Conservation (phyloP, 2,329 filamentous ascomycete genomes). For the Cercospora sp. region DNA sequence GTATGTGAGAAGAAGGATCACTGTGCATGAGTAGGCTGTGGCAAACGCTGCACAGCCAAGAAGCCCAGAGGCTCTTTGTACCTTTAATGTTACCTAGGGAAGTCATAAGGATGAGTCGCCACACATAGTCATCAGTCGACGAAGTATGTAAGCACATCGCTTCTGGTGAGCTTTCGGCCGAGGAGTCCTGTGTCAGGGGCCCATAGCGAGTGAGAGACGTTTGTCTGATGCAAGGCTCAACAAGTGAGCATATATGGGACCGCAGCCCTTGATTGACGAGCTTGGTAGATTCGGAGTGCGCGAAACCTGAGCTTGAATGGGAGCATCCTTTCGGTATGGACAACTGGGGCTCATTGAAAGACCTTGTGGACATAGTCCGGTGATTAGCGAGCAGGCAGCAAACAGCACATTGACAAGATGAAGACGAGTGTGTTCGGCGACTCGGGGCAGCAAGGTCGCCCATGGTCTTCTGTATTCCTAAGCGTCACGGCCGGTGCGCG, state of each 20-base stretch:
- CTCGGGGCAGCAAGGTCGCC: background rate
- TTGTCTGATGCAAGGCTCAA: background rate
- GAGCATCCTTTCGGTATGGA: background rate
- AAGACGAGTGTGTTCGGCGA: background rate
- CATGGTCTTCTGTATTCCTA: background rate
- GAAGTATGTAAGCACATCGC: background rate
- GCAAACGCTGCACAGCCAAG: conserved; percentile 2
- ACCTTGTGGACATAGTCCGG: background rate
- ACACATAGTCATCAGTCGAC: background rate
- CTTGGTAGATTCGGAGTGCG: background rate
- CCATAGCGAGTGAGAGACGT: background rate
- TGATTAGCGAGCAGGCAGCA: background rate
- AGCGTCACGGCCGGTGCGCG: background rate
- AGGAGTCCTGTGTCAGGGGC: background rate
- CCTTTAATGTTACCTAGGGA: background rate
- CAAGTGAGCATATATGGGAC: background rate
- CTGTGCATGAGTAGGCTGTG: background rate
- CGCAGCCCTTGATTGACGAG: background rate
- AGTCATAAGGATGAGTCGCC: background rate
- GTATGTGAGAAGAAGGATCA: background rate
- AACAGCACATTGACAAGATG: background rate
- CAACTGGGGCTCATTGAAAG: background rate
- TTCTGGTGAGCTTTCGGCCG: background rate
- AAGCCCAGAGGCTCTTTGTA: background rate
- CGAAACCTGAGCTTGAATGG: background rate